Percentiles rank a stretch among this genome's conserved stretches.
phyloP scores from a whole-genome alignment of 805 yeast species.

The Pichia deserticola region DNA sequence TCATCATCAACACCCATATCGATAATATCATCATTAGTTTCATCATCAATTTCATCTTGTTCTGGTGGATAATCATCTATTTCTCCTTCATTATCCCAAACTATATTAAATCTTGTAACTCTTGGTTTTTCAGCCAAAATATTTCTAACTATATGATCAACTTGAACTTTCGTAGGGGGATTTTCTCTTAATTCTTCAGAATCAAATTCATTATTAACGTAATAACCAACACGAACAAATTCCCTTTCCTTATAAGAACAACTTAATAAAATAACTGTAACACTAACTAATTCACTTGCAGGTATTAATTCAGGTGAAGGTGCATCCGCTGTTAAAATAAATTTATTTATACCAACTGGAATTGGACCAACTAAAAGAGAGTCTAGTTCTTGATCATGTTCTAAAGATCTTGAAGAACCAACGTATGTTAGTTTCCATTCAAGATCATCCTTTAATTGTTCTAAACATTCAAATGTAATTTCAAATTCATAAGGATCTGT shows the following conservation, averaged over 20 bases:
- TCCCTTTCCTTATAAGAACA: constrained; percentile 92
- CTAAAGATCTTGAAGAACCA: constrained; percentile 88
- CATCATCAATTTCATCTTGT: constrained; percentile 60
- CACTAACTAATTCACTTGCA: constrained; percentile 89
- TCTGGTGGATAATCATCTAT: constrained; percentile 74
- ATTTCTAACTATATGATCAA: constrained; percentile 89
- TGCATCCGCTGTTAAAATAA: constrained; percentile 89
- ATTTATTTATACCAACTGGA: constrained; percentile 94
- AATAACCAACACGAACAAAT: constrained; percentile 95
- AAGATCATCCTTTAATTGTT: constrained; percentile 82
- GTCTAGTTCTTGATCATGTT: constrained; percentile 95
- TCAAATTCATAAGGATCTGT: constrained; percentile 92
- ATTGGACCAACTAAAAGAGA: constrained; percentile 97
- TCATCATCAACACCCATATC: constrained; percentile 44
- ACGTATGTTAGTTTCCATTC: constrained; percentile 98
- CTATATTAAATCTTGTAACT: constrained; percentile 92
- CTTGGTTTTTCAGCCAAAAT: constrained; percentile 95
- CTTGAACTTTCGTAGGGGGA: constrained; percentile 90
- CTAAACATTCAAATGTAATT: constrained; percentile 94
- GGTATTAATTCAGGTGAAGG: constrained; percentile 96
- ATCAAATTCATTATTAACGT: constrained; percentile 95
- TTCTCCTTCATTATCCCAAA: constrained; percentile 73
- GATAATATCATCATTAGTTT: constrained; percentile 52
- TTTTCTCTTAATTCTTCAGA: constrained; percentile 86
- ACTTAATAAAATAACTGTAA: constrained; percentile 86